These are phyloP conservation scores for Fusarium mundagurra DNA, from an alignment of 2,329 filamentous ascomycete species.

Conservation along the genomic window DNA sequence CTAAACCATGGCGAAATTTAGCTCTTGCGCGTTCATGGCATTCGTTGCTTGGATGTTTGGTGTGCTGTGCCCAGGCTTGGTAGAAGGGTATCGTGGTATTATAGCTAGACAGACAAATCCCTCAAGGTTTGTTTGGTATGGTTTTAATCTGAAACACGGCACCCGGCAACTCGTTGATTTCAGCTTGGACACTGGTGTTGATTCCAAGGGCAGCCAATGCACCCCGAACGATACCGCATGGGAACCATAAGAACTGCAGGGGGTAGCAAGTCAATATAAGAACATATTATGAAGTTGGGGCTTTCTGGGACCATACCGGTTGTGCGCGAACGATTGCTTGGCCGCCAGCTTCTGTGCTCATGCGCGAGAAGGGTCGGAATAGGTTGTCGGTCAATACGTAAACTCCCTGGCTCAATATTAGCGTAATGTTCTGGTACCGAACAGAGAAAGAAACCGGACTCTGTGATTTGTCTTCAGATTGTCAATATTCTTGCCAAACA, in stretches of 20 bases:
- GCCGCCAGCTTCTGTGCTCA: slow-evolving; percentile 83
- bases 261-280: slow-evolving; percentile 6
- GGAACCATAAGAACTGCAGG: slow-evolving; percentile 88
- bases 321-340: slow-evolving; percentile 80
- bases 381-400: slow-evolving; percentile 95
- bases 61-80: slow-evolving; percentile 25
- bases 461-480: slow-evolving; percentile 98
- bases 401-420: slow-evolving; percentile 70
- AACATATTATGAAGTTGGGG: background rate
- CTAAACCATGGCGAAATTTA: slow-evolving; percentile 29
- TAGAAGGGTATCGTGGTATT: slow-evolving; percentile 41
- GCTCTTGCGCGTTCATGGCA: slow-evolving; percentile 31
- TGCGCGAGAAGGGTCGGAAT: slow-evolving; percentile 87
- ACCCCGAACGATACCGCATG: slow-evolving; percentile 90
- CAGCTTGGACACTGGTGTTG: slow-evolving; percentile 89
- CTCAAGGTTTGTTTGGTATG: slow-evolving; percentile 66
- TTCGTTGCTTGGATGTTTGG: slow-evolving; percentile 23
- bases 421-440: background rate
- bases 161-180: slow-evolving; percentile 84
- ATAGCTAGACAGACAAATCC: slow-evolving; percentile 25
- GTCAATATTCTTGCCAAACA: slow-evolving; percentile 97
- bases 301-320: slow-evolving; percentile 67
- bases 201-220: slow-evolving; percentile 94
- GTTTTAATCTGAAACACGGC: slow-evolving; percentile 98
- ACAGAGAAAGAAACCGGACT: slow-evolving; percentile 55